These are phyloP conservation scores for Crithidia brevicula DNA, from an alignment of 208 protist genomes.

Conservation along the genomic window DNA sequence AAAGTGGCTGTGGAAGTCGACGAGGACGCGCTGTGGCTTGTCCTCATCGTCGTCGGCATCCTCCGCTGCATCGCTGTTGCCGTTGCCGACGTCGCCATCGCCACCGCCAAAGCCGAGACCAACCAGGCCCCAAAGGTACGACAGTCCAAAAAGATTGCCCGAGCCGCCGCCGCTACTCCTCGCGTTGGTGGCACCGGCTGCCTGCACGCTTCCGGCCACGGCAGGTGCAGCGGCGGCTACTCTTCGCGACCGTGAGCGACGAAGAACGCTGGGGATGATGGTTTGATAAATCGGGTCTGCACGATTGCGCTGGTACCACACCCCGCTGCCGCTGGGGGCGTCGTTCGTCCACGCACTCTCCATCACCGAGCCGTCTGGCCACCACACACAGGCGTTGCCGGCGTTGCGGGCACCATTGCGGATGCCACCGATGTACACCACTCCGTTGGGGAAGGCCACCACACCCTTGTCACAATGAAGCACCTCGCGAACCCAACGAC, in stretches of 20 bases:
- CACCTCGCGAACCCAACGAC: constrained; percentile 65
- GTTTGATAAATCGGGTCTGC: constrained; percentile 49
- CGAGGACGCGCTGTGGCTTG: constrained; percentile 27
- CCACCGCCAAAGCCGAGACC: constrained; percentile 13
- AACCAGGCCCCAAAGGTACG: constrained; percentile 24
- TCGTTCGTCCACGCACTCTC: constrained; percentile 67
- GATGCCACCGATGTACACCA: constrained; percentile 80
- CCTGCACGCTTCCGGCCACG: background rate
- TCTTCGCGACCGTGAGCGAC: constrained; percentile 17
- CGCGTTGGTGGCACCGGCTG: background rate
- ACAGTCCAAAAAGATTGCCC: constrained; percentile 20
- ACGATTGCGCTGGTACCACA: constrained; percentile 64
- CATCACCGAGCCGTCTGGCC: constrained; percentile 77
- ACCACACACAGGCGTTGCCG: constrained; percentile 48
- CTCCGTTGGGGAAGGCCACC: constrained; percentile 76
- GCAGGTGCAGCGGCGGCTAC: background rate
- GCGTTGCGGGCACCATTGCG: constrained; percentile 44
- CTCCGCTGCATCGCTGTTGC: background rate
- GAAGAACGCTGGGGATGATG: constrained; percentile 17
- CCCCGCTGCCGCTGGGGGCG: constrained; percentile 57
- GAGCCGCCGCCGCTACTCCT: background rate
- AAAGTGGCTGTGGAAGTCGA: constrained; percentile 37
- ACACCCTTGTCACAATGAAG: constrained; percentile 58
- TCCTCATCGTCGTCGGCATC: background rate
- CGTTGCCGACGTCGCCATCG: background rate